phyloP scores from a whole-genome alignment of 805 yeast genomes.

The Priceomyces carsonii region DNA sequence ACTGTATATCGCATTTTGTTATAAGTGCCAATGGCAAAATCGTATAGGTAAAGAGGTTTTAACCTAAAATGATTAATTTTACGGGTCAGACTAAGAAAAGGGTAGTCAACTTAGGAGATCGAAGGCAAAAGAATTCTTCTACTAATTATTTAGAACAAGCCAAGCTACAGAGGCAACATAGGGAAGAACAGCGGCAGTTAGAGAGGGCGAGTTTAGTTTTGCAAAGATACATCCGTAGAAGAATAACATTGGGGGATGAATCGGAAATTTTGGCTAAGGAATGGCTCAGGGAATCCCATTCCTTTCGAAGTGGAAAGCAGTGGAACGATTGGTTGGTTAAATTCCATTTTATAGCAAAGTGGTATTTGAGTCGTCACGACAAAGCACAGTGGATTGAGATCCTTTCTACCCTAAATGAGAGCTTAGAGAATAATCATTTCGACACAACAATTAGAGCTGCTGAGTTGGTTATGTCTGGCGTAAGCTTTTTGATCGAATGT shows the following conservation, averaged over 20 bases:
- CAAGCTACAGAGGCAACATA: constrained; percentile 59
- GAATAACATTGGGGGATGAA: constrained; percentile 27
- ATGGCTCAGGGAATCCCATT: no score
- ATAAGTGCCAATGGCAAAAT: background rate
- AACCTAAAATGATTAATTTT: constrained; percentile 52
- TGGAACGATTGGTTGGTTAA: constrained; percentile 21
- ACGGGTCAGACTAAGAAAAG: constrained; percentile 65
- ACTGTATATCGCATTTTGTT: background rate
- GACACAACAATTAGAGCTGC: background rate
- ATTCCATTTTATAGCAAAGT: constrained; percentile 19
- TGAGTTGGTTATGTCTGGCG: constrained; percentile 1
- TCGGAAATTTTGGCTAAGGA: constrained; percentile 16
- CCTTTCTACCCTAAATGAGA: constrained; percentile 3
- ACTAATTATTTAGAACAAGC: constrained; percentile 58
- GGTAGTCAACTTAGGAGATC: constrained; percentile 64
- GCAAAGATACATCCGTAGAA: constrained; percentile 50
- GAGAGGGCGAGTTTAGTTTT: constrained; percentile 51
- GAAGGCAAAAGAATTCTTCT: constrained; percentile 32
- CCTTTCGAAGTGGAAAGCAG: constrained; percentile 8
- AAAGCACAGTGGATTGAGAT: background rate
- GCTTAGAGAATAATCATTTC: constrained; percentile 2
- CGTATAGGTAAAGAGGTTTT: background rate
- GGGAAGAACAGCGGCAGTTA: constrained; percentile 57
- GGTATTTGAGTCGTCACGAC: constrained; percentile 10
- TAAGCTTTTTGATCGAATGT: background rate